Base-by-base conservation (phyloP, 768 basidiomycete genomes). In the Termitomyces sp. region DNA sequence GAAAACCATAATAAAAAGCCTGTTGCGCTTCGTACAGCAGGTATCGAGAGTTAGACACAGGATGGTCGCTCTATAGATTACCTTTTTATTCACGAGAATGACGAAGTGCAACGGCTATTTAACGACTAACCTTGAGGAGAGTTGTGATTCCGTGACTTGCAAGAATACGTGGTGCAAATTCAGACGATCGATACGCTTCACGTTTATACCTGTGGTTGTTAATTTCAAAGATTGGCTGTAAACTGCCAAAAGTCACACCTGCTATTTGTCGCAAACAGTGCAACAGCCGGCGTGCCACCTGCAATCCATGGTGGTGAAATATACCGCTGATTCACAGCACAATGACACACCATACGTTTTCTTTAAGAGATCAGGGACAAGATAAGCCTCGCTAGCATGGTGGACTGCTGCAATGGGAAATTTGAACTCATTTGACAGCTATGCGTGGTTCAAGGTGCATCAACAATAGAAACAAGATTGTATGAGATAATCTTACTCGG, bases 1-100 rank as follows among this genome's bases (percentile, higher is more conserved):
- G 83, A 5, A 95, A 77, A 12, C 92, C 91, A 64, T 88, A 92
- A 67, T 86, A 88, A 66, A 88, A 83, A 0, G 88, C 90, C 70
- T 90, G 89, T 64, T 92, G 90, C 4, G 92, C 92, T 69, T 95
- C 92, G 62, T 85, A 89, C 22, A 92, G 66, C 10, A 96, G 77
- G 70, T 87, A 86, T 4, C 92, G 83, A 5, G 87, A 87, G 57
- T 92, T 81, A 48, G 85, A 64, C 2, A 72, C 77, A 1, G 86
- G 81, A 62, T 88, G 87, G 62, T 88, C 85, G 51, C 85, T 86
- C 87, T 89, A 57, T 41, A 10, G 8, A 8, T 53, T 48, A 37
- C 47, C 4, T 52, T 39, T 18, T 39, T 29, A 26, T 52, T 34
- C 18, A 36, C 8, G 9, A 29, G 36, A 12, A 49, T 47, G 33